Evolutionary conservation across 495 filamentous ascomycete genomes (phyloP), one percentile per base, ranked within the genome.

Genomic region (Tuber borchii): DNA sequence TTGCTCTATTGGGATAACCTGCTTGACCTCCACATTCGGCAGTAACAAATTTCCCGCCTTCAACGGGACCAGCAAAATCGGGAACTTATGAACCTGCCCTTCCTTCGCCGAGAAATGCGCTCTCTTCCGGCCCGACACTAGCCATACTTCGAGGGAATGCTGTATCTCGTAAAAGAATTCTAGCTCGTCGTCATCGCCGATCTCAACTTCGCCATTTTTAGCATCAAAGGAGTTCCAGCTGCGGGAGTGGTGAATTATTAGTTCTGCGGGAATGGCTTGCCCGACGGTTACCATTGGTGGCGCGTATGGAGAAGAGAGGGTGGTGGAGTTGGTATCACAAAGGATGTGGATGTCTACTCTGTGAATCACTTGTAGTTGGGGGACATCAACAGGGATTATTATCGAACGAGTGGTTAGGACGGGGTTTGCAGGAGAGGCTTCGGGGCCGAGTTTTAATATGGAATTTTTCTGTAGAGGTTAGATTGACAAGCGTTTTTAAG

Each of bases 91-190:
- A 85, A 77, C 84, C 86, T 80, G 88, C 86, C 75, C 82, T 71
- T 80, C 61, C 68, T 85, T 86, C 40, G 89, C 90, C 3, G 88
- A 87, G 83, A 97, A 97, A 77, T 93, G 92, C 1, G 89, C 91
- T 75, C 91, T 91, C 37, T 92, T 87, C 48, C 90, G 88, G 0
- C 96, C 95, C 43, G 93, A 94, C 7, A 98, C 85, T 1, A 97
- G 87, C 95, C 94, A 99, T 1, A 86, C 86, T 19, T 96, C 93
- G 0, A 89, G 83, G 46, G 90, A 88, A 17, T 92, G 90, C 56
- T 91, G 89, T 17, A 99, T 83, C 80, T 97, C 93, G 83, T 93
- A 97, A 76, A 90, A 88, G 83, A 97, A 97, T 80, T 93, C 90
- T 2, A 95, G 84, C 46, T 90, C 61, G 71, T 84, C 79, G 75